Evolutionary conservation across 2,329 filamentous ascomycete genomes (phyloP).

Genomic region (Ophiostoma sp.): DNA sequence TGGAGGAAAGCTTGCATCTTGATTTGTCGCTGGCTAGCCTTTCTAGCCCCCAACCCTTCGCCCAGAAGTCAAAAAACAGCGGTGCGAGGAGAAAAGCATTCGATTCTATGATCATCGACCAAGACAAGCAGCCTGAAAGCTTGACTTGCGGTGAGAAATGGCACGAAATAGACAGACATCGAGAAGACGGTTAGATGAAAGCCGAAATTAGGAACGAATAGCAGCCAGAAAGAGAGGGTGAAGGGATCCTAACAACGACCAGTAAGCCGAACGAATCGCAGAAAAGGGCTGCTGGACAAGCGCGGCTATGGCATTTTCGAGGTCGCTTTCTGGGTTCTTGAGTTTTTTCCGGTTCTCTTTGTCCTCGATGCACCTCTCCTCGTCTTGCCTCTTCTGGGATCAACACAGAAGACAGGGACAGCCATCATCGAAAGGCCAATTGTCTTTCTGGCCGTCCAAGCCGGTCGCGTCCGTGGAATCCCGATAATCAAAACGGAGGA

Average conservation of each 20-base stretch:
- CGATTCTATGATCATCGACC: background rate
- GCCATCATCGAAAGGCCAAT: background rate
- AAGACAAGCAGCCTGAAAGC: background rate
- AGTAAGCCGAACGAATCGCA: background rate
- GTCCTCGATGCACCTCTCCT: background rate
- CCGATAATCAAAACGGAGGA: background rate
- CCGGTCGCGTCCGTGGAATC: slow-evolving; percentile 2
- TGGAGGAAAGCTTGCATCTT: background rate
- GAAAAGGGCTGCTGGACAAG: background rate
- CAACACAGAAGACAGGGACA: background rate
- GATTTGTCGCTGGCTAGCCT: no score
- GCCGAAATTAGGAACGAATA: background rate
- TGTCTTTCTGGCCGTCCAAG: background rate
- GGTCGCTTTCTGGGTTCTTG: background rate
- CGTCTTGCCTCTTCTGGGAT: background rate
- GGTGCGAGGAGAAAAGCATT: background rate
- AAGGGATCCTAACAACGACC: background rate
- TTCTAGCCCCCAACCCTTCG: background rate
- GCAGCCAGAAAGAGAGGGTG: background rate
- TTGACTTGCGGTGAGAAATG: background rate
- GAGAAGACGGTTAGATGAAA: background rate
- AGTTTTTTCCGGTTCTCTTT: background rate
- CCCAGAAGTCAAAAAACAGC: background rate
- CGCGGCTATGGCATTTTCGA: slow-evolving; percentile 13
- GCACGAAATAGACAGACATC: background rate